phyloP scores from a whole-genome alignment of 306 rosid genomes.

The Calophaca sinica region DNA sequence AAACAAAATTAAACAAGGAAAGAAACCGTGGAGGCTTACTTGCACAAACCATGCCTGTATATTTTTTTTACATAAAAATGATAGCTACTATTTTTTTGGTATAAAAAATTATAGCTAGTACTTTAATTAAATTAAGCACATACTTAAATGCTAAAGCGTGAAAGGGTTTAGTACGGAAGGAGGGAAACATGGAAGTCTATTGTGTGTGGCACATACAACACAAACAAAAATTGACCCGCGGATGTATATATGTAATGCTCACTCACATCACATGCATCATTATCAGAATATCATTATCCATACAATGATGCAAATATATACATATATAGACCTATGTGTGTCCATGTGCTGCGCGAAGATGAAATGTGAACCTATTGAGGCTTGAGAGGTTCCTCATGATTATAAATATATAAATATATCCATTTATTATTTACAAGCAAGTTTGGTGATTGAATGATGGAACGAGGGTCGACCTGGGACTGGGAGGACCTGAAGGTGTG shows the following conservation, averaged over 20 bases:
- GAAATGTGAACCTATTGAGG: background rate
- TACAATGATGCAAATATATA: background rate
- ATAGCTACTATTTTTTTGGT: background rate
- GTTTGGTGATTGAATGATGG: conserved; percentile 20
- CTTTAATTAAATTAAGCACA: conserved; percentile 38
- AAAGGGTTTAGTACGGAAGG: conserved; percentile 50
- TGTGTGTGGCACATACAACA: conserved; percentile 54
- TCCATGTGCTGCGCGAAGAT: background rate
- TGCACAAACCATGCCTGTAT: conserved; percentile 42
- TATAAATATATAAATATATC: too few species aligned
- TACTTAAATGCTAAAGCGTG: conserved; percentile 45
- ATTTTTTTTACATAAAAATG: background rate
- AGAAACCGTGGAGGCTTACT: conserved; percentile 6
- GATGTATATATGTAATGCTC: conserved; percentile 7
- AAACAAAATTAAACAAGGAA: background rate
- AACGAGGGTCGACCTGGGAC: background rate
- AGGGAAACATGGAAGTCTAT: conserved; percentile 68
- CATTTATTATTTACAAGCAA: background rate
- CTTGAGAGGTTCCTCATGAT: conserved; percentile 10
- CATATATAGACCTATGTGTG: background rate
- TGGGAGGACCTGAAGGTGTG: background rate
- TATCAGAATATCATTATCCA: conserved; percentile 32
- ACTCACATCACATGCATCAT: conserved; percentile 39
- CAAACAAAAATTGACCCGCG: conserved; percentile 55
- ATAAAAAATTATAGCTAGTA: background rate